A percentile compares a stretch with the other conserved stretches of the same genome.
Conservation (phyloP, 495 filamentous ascomycete genomes). For the Hypoxylon crocopeplum region DNA sequence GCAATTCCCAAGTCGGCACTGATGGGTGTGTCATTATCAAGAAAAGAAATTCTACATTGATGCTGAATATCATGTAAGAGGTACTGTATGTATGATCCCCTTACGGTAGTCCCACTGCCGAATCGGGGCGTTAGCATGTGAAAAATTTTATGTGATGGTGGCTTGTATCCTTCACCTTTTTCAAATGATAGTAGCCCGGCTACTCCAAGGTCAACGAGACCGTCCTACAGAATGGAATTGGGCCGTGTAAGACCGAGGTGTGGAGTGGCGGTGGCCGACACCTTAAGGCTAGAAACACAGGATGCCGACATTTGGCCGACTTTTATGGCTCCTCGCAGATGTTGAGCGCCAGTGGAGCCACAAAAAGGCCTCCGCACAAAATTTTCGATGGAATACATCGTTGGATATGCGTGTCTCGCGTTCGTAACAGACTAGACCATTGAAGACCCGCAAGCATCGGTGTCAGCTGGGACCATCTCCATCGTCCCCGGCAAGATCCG, state of each 20-base stretch:
- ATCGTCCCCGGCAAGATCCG: slow-evolving; percentile 27
- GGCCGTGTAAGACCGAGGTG: slow-evolving; percentile 36
- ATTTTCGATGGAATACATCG: slow-evolving; percentile 17
- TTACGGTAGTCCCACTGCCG: slow-evolving; percentile 13
- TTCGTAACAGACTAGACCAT: slow-evolving; percentile 21
- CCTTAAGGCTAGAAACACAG: slow-evolving; percentile 28
- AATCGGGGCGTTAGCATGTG: slow-evolving; percentile 22
- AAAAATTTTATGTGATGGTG: slow-evolving; percentile 20
- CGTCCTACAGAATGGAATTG: slow-evolving; percentile 29
- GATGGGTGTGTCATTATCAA: too few relatives aligned
- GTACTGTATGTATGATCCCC: slow-evolving; percentile 12
- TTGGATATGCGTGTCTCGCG: slow-evolving; percentile 14
- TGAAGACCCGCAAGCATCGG: slow-evolving; percentile 10
- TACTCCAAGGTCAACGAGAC: slow-evolving; percentile 19
- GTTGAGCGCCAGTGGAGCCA: slow-evolving; percentile 31
- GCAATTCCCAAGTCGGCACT: too few relatives aligned
- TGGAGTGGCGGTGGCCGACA: slow-evolving; percentile 34
- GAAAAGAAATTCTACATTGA: not conserved
- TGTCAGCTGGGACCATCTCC: slow-evolving; percentile 18
- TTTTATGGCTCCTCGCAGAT: slow-evolving; percentile 21
- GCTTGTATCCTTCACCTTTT: slow-evolving; percentile 7
- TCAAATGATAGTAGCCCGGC: slow-evolving; percentile 17
- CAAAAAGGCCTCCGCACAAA: slow-evolving; percentile 4
- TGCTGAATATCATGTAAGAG: slow-evolving; percentile 15
- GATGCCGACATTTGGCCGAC: slow-evolving; percentile 38